These are phyloP conservation scores for Diplogelasinospora grovesii DNA, from an alignment of 495 filamentous ascomycete genomes.

Conservation along the genomic window DNA sequence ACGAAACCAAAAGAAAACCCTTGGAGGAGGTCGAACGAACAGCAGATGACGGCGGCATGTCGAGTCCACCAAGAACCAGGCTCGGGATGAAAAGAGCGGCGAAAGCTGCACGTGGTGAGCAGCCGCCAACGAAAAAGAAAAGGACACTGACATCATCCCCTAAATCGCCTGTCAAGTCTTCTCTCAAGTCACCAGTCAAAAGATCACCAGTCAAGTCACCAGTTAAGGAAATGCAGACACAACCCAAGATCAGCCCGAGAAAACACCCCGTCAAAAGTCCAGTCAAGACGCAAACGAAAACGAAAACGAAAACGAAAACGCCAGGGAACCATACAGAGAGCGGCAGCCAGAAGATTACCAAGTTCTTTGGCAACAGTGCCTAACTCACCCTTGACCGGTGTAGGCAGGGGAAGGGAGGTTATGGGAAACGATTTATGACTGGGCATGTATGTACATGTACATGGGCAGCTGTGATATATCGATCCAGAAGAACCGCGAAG, in stretches of 20 bases:
- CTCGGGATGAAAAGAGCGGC: no score
- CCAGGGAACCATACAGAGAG: conserved; percentile 39
- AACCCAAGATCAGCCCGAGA: conserved; percentile 36
- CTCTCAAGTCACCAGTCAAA: no score
- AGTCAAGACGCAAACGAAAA: conserved; percentile 34
- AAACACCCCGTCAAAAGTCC: conserved; percentile 35
- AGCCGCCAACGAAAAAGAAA: conserved; percentile 41
- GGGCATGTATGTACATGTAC: no score
- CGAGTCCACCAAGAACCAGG: no score
- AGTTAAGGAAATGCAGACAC: conserved; percentile 11
- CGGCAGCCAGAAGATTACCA: conserved; percentile 76
- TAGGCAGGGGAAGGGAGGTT: no score
- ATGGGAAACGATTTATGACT: no score
- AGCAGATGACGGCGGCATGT: conserved; percentile 13
- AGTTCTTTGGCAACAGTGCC: conserved; percentile 64
- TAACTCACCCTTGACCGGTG: conserved; percentile 13
- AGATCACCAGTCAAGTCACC: no score
- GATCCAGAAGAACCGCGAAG: no score
- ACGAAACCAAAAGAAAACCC: conserved; percentile 36
- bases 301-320: conserved; percentile 35
- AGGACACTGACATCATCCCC: conserved; percentile 11
- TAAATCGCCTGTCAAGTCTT: no score
- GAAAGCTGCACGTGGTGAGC: no score
- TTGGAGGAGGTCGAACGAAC: conserved; percentile 5
- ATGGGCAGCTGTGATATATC: no score